Evolutionary conservation across 169 alveolate species (phyloP), one percentile per base, ranked within the genome.

Genomic region (Plasmodium vinckei): DNA sequence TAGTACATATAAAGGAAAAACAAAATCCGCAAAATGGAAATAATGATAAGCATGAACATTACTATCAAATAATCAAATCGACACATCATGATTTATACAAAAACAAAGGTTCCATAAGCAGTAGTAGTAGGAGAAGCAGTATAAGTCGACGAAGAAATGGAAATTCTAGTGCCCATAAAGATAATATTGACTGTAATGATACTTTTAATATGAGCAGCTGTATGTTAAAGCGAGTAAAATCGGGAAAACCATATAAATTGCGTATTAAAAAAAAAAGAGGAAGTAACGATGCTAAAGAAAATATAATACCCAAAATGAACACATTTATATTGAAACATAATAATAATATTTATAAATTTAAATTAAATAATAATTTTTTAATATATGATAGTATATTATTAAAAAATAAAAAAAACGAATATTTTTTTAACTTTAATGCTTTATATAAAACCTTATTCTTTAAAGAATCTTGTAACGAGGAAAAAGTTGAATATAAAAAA

Each of bases 281-380:
- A 27, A 60, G 47, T 53, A 51, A 51, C 23, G 54, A 12, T 39
- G 12, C 23, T 33, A 71, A 71, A 39, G 87, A 73, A 73, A 27
- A 27, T 44, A 33, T 73, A 15, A 59, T 73, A 17, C 46, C 72
- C 23, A 39, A 46, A 73, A 73, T 73, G 73, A 73, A 73, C 46
- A 73, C 46, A 73, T 73, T 73, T 39, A 39, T 61, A 12, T 59
- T 73, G 19, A 59, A 54, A 33, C 87, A 73, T 51, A 73, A 73
- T 6, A 33, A 73, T 27, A 71, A 64, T 64, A 27, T 73, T 44
- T 73, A 73, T 64, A 73, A 73, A 73, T 73, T 73, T 42, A 73
- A 73, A 61, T 64, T 59, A 59, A 73, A 73, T 53, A 21, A 51
- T 51, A 73, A 73, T 44, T 73, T 73, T 49, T n/a, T 64, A 1